These are phyloP conservation scores for Lumnitzera littorea DNA, from an alignment of 345 rosid genomes.

Conservation along the genomic window DNA sequence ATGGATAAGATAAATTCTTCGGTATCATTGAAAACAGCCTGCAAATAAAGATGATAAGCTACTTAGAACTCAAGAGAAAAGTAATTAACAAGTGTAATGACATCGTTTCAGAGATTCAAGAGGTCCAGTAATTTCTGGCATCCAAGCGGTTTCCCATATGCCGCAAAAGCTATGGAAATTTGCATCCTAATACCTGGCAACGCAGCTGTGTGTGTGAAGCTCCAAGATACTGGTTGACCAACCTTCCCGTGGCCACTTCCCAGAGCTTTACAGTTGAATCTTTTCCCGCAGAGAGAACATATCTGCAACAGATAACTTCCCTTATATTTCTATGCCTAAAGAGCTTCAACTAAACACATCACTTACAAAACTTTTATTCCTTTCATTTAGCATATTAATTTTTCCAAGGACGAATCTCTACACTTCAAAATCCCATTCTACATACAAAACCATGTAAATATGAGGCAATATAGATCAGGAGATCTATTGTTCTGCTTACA, in stretches of 20 bases:
- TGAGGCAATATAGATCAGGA: too few relatives aligned
- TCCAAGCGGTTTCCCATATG: too few relatives aligned
- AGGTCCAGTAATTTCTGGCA: background rate
- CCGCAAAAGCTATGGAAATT: background rate
- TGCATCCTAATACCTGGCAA: conserved; percentile 49
- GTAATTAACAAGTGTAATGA: background rate
- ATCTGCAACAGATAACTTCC: conserved; percentile 32
- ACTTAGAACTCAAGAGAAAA: background rate
- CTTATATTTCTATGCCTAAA: too few relatives aligned
- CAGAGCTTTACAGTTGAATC: conserved; percentile 73
- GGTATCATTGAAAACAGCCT: conserved; percentile 80
- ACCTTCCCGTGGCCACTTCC: conserved; percentile 73
- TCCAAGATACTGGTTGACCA: conserved; percentile 71
- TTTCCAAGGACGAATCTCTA: too few relatives aligned
- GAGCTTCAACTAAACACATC: too few relatives aligned
- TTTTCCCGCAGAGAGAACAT: conserved; percentile 74
- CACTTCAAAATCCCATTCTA: too few relatives aligned
- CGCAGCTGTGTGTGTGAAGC: conserved; percentile 52
- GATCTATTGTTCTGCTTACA: too few relatives aligned
- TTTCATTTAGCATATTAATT: too few relatives aligned
- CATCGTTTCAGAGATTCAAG: background rate
- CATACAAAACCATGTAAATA: too few relatives aligned
- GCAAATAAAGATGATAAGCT: conserved; percentile 14
- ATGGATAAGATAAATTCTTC: conserved; percentile 72
- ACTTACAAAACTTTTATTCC: too few relatives aligned